These are phyloP conservation scores for bread wheat (Triticum aestivum) DNA, from an alignment of 176 grass and related monocot species.

Conservation along the genomic window DNA sequence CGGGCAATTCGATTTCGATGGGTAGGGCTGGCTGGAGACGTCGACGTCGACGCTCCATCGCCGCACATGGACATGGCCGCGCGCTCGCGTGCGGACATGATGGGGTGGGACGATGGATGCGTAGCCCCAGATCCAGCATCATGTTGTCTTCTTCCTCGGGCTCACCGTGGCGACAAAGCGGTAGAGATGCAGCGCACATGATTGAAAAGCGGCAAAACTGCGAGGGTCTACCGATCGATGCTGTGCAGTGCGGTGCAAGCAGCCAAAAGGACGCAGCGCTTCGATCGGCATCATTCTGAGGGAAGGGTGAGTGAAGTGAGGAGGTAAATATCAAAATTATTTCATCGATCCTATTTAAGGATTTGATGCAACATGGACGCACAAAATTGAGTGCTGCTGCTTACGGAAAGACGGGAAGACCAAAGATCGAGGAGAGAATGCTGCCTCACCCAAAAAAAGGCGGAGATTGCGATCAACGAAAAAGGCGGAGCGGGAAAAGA, in stretches of 20 bases:
- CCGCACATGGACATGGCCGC: constrained; percentile 39
- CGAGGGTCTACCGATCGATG: neutral
- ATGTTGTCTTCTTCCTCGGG: neutral
- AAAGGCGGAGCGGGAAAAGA: too few relatives aligned
- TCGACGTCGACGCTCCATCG: neutral
- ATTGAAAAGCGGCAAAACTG: neutral
- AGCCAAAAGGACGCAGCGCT: neutral
- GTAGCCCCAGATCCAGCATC: constrained; percentile 8
- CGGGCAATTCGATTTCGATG: neutral
- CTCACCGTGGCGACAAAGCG: constrained; percentile 25
- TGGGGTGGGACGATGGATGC: neutral
- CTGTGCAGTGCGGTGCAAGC: neutral
- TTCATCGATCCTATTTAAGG: neutral
- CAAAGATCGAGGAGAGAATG: neutral
- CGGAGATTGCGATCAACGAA: too few relatives aligned
- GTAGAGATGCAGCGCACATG: constrained; percentile 8
- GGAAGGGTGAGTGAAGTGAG: neutral
- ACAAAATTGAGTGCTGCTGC: neutral
- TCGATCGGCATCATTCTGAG: neutral
- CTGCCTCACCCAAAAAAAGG: too few relatives aligned
- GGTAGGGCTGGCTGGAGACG: neutral
- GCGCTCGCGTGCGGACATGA: constrained; percentile 6
- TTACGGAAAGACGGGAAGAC: neutral
- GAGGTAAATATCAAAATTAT: too few relatives aligned
- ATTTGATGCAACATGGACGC: neutral